phyloP scores from a whole-genome alignment of 2,329 filamentous ascomycete species.

The Monosporascus sp. region DNA sequence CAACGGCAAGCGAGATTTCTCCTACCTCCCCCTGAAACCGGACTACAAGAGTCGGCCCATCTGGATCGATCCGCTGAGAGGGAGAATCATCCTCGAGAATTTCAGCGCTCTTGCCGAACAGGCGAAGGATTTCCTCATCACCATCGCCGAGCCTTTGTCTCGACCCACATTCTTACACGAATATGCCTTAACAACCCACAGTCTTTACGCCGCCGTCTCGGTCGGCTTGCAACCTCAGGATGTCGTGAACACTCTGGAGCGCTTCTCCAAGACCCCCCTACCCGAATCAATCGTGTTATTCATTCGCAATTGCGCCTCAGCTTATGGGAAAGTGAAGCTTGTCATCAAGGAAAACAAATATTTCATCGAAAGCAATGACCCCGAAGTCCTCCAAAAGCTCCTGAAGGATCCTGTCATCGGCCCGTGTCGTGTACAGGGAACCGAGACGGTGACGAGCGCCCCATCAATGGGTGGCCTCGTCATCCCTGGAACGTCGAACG shows the following conservation, averaged over 20 bases:
- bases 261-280: constrained; percentile 82
- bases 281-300: constrained; percentile 77
- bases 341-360: constrained; percentile 93
- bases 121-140: constrained; percentile 91
- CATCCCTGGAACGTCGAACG: constrained; percentile 91
- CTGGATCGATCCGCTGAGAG: constrained; percentile 87
- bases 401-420: constrained; percentile 81
- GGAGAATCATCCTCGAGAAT: constrained; percentile 87
- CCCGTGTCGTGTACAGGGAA: constrained; percentile 68
- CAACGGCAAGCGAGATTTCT: constrained; percentile 61
- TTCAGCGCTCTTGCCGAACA: constrained; percentile 84
- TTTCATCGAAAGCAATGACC: constrained; percentile 88
- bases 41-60: constrained; percentile 87
- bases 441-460: constrained; percentile 70
- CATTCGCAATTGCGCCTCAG: constrained; percentile 74
- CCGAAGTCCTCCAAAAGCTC: constrained; percentile 79
- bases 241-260: constrained; percentile 83
- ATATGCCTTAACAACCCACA: constrained; percentile 86
- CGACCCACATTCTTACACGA: constrained; percentile 89
- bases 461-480: constrained; percentile 83
- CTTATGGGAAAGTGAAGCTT: constrained; percentile 92
- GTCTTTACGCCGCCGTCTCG: constrained; percentile 90
- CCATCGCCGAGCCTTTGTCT: constrained; percentile 89
- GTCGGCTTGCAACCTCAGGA: constrained; percentile 87
- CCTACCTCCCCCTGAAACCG: constrained; percentile 74